A percentile compares a stretch with the other conserved stretches of the same genome.
phyloP scores from a whole-genome alignment of 805 yeast species.

The Candida quercuum region DNA sequence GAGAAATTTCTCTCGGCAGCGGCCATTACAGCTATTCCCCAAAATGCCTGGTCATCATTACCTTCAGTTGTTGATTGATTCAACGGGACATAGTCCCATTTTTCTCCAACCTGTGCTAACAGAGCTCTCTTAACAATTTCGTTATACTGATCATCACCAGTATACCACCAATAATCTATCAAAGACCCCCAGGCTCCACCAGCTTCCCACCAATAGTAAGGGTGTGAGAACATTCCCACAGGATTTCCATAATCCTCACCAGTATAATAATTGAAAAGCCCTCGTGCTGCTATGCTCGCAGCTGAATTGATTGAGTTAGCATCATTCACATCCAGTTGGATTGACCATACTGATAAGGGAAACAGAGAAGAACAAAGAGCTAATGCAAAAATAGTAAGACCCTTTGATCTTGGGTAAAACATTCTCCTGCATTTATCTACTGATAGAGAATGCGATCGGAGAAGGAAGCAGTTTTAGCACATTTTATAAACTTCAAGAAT shows the following conservation, averaged over 20 bases:
- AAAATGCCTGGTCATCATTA: conserved; percentile 95
- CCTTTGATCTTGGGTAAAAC: no score
- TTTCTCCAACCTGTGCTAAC: conserved; percentile 66
- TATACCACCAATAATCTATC: conserved; percentile 69
- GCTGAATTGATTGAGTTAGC: conserved; percentile 36
- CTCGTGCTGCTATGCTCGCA: conserved; percentile 55
- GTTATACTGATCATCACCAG: conserved; percentile 66
- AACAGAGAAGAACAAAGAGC: not conserved
- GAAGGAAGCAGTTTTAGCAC: conserved; percentile 40
- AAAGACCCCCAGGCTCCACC: conserved; percentile 93
- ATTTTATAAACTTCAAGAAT: no score
- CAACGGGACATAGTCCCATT: conserved; percentile 76
- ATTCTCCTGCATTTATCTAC: no score
- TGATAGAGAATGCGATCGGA: conserved; percentile 24
- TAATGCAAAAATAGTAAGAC: no score
- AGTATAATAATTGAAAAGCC: conserved; percentile 77
- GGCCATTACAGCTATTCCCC: conserved; percentile 91
- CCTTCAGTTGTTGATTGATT: conserved; percentile 93
- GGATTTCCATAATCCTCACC: conserved; percentile 68
- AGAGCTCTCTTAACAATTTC: conserved; percentile 55
- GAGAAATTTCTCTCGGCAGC: conserved; percentile 89
- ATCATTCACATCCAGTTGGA: conserved; percentile 2
- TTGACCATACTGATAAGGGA: not conserved
- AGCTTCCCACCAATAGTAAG: conserved; percentile 99
- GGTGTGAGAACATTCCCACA: conserved; percentile 80